Evolutionary conservation across 495 filamentous ascomycete genomes (phyloP).

Genomic region (Aspergillus egyptiacus): DNA sequence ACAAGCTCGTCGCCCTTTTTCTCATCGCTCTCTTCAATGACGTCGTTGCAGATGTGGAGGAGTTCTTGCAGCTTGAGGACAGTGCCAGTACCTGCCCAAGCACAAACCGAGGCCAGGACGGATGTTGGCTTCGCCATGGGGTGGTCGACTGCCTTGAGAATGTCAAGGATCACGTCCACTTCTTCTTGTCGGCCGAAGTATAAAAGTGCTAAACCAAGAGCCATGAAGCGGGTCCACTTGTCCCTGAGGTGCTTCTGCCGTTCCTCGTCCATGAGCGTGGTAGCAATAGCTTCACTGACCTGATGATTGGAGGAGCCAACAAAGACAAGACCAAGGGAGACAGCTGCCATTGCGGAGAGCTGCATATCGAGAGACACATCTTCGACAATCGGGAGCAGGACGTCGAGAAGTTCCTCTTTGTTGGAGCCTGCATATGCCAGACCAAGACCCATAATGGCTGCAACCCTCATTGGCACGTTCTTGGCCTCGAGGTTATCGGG

Average conservation of each 20-base stretch:
- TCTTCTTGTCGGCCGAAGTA: constrained; percentile 97
- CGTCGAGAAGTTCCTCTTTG: constrained; percentile 72
- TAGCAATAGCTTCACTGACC: constrained; percentile 81
- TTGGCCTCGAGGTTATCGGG: constrained; percentile 69
- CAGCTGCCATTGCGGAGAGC: constrained; percentile 89
- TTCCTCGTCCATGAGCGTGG: constrained; percentile 86
- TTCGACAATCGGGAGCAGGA: constrained; percentile 77
- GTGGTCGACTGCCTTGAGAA: constrained; percentile 90
- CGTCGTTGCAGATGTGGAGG: constrained; percentile 93
- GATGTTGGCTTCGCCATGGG: constrained; percentile 88
- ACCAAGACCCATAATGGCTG: constrained; percentile 92
- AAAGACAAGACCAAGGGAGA: constrained; percentile 84
- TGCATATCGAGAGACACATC: constrained; percentile 85
- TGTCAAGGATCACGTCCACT: constrained; percentile 91
- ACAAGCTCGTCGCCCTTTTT: constrained; percentile 90
- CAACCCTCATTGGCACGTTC: constrained; percentile 65
- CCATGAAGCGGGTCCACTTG: constrained; percentile 97
- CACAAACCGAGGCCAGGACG: constrained; percentile 89
- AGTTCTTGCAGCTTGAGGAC: constrained; percentile 95
- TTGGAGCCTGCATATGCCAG: constrained; percentile 90
- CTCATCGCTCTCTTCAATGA: constrained; percentile 87
- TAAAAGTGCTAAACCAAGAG: constrained; percentile 84
- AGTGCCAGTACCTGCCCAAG: constrained; percentile 94
- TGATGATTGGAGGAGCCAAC: constrained; percentile 87
- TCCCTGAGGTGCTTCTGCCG: constrained; percentile 81